Evolutionary conservation across 2,329 filamentous ascomycete species (phyloP).

Genomic region (Exophiala bonariae): DNA sequence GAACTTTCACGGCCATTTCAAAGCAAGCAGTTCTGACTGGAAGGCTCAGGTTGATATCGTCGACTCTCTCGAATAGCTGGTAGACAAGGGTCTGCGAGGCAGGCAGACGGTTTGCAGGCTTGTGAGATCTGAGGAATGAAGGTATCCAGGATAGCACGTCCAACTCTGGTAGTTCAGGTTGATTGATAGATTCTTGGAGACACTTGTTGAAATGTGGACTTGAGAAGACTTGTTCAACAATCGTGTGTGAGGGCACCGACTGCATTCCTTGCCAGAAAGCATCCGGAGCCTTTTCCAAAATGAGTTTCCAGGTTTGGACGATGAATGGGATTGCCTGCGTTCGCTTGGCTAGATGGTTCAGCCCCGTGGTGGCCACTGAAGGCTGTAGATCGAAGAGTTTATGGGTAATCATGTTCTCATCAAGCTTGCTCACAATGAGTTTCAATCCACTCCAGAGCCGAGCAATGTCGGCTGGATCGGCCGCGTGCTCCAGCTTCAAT

Average conservation of each 20-base stretch:
- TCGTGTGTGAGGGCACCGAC: constrained; percentile 73
- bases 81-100: constrained; percentile 77
- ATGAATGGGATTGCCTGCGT: constrained; percentile 65
- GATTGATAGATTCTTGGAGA: constrained; percentile 36
- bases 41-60: constrained; percentile 41
- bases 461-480: constrained; percentile 59
- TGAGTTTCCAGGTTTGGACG: constrained; percentile 66
- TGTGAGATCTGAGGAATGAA: constrained; percentile 75
- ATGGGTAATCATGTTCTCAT: constrained; percentile 72
- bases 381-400: constrained; percentile 77
- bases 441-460: constrained; percentile 78
- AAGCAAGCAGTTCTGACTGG: constrained; percentile 48
- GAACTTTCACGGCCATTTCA: constrained; percentile 43
- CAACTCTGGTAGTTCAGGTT: constrained; percentile 1
- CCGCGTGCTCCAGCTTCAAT: constrained; percentile 64
- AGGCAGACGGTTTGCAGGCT: constrained; percentile 72
- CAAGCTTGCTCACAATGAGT: constrained; percentile 71
- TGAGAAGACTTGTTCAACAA: constrained; percentile 81
- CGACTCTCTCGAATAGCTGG: constrained; percentile 66
- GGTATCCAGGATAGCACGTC: constrained; percentile 74
- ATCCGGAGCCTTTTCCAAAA: constrained; percentile 73
- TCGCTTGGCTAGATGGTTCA: constrained; percentile 67
- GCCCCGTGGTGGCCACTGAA: constrained; percentile 59
- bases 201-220: constrained; percentile 66
- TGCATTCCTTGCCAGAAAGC: constrained; percentile 89